Percentiles rank a stretch among this genome's conserved stretches.
Evolutionary conservation across 495 filamentous ascomycete genomes (phyloP).

Genomic region (Neurospora discreta): DNA sequence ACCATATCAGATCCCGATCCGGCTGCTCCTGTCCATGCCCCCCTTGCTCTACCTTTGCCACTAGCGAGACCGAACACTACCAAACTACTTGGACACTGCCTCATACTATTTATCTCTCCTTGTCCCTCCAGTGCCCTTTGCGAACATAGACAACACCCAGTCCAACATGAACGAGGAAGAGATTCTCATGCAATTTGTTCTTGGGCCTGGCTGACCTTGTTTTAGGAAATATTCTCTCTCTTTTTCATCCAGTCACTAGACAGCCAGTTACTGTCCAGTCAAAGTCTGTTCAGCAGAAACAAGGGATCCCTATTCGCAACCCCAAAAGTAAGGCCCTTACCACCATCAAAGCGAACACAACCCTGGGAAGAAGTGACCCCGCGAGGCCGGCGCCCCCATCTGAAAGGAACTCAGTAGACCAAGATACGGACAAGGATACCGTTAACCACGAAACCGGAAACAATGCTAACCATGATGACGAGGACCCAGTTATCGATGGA

Average conservation of each 20-base stretch:
- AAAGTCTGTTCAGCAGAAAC: not conserved
- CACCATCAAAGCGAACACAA: not conserved
- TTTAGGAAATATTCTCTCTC: not conserved
- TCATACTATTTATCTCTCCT: not conserved
- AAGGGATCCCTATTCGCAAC: not conserved
- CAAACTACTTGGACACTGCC: not conserved
- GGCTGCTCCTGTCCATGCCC: not conserved
- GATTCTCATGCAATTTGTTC: not conserved
- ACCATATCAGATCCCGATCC: not conserved
- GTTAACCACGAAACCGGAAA: not conserved
- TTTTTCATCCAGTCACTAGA: not conserved
- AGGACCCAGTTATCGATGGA: not conserved
- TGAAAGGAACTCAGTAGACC: not conserved
- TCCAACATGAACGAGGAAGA: not conserved
- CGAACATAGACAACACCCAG: not conserved
- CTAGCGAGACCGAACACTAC: not conserved
- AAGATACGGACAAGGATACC: not conserved
- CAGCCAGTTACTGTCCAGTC: not conserved
- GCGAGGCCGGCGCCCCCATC: not conserved
- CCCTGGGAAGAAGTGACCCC: not conserved
- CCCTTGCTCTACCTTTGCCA: not conserved
- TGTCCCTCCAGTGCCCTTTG: not conserved
- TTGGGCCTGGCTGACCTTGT: not conserved
- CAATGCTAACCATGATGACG: not conserved
- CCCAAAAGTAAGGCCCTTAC: not conserved